These are phyloP conservation scores for Hanseniaspora jakobsenii DNA, from an alignment of 805 yeast species.

Conservation along the genomic window DNA sequence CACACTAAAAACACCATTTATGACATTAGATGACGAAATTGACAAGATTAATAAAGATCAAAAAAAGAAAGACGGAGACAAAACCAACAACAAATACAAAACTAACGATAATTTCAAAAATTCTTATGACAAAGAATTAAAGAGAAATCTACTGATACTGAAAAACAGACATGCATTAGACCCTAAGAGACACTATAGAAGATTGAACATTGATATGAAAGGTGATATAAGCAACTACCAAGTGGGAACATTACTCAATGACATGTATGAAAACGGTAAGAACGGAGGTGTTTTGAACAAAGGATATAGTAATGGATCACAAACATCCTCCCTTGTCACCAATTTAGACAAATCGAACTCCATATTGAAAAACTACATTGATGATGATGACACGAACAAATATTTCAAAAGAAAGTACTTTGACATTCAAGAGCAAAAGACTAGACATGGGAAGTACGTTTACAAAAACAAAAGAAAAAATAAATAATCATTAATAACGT, in stretches of 20 bases:
- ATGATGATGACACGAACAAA: slow-evolving; percentile 53
- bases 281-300: slow-evolving; percentile 29
- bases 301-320: slow-evolving; percentile 9
- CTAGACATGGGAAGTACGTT: slow-evolving; percentile 23
- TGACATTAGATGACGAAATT: slow-evolving; percentile 15
- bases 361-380: slow-evolving; percentile 69
- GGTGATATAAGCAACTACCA: slow-evolving; percentile 68
- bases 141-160: slow-evolving; percentile 65
- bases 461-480: slow-evolving; percentile 39
- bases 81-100: slow-evolving; percentile 2
- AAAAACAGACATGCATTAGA: slow-evolving; percentile 85
- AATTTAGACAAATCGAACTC: slow-evolving; percentile 65
- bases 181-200: slow-evolving; percentile 89
- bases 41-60: slow-evolving; percentile 11
- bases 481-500: slow-evolving; percentile 29
- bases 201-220: slow-evolving; percentile 47
- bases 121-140: slow-evolving; percentile 54
- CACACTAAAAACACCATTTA: slow-evolving; percentile 16
- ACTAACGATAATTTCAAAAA: slow-evolving; percentile 39
- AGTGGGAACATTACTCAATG: slow-evolving; percentile 77
- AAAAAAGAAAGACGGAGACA: slow-evolving; percentile 3
- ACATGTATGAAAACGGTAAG: slow-evolving; percentile 58
- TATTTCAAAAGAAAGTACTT: slow-evolving; percentile 77
- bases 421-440: slow-evolving; percentile 58
- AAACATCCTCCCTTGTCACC: slow-evolving; percentile 37